phyloP scores from a whole-genome alignment of 2,329 filamentous ascomycete species.

The Talaromyces islandicus region DNA sequence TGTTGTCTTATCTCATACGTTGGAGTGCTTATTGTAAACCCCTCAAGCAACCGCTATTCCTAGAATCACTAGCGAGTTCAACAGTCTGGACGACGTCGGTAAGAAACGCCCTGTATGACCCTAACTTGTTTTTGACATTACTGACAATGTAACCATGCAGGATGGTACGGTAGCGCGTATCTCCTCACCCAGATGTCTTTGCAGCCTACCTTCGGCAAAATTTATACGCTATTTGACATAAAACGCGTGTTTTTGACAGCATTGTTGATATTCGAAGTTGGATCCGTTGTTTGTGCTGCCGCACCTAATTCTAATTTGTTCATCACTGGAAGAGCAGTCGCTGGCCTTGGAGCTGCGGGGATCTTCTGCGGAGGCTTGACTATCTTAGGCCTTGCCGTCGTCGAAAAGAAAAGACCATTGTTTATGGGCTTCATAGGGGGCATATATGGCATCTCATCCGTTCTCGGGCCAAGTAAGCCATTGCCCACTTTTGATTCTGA shows the following conservation, averaged over 20 bases:
- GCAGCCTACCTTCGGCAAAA: constrained; percentile 16
- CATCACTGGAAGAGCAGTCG: constrained; percentile 33
- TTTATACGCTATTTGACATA: constrained; percentile 22
- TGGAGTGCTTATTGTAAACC: background rate
- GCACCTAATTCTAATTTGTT: constrained; percentile 26
- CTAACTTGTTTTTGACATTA: too few relatives aligned
- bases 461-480: background rate
- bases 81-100: background rate
- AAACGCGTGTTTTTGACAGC: constrained; percentile 27
- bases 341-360: constrained; percentile 28
- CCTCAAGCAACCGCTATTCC: background rate
- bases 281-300: constrained; percentile 33
- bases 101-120: too few relatives aligned
- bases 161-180: background rate
- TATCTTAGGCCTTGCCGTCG: background rate
- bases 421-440: background rate
- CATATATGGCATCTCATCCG: background rate
- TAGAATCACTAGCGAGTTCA: background rate
- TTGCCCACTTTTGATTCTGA: too few relatives aligned
- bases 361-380: background rate
- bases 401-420: background rate
- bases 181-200: constrained; percentile 5
- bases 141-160: too few relatives aligned
- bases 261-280: constrained; percentile 37
- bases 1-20: background rate